Percentiles rank a stretch among this genome's conserved stretches.
These are phyloP conservation scores for Dioscorea alata DNA, from an alignment of 106 monocot genomes.

Conservation along the genomic window DNA sequence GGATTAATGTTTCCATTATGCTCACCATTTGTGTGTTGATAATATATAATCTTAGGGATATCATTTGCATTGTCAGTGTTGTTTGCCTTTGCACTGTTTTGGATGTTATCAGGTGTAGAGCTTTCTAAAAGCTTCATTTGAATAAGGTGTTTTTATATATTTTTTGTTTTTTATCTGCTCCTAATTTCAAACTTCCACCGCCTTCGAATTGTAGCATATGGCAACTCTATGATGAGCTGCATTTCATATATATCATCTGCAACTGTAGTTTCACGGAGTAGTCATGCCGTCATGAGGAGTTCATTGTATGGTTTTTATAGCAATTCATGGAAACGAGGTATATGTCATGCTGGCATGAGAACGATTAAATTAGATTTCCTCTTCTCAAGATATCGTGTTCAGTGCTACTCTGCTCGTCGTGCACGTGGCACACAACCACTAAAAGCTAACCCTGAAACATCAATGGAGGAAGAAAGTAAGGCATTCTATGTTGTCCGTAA, in stretches of 20 bases:
- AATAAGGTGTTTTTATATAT: too few relatives aligned
- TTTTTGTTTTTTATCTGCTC: too few relatives aligned
- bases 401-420: conserved; percentile 22
- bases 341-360: conserved; percentile 11
- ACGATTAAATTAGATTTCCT: conserved; percentile 14
- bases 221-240: conserved; percentile 19
- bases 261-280: conserved; percentile 14
- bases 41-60: too few relatives aligned
- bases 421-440: background rate
- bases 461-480: conserved; percentile 36
- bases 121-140: too few relatives aligned
- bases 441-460: conserved; percentile 6
- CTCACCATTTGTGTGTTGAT: too few relatives aligned
- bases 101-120: too few relatives aligned
- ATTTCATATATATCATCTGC: conserved; percentile 24
- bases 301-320: conserved; percentile 38
- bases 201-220: conserved; percentile 9
- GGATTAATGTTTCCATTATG: too few relatives aligned
- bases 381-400: conserved; percentile 20
- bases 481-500: conserved; percentile 94
- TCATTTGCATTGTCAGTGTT: too few relatives aligned
- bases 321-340: conserved; percentile 28
- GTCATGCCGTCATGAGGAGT: conserved; percentile 25
- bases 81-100: too few relatives aligned
- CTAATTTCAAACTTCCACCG: background rate